Percentiles rank a stretch among this genome's conserved stretches.
phyloP scores from a whole-genome alignment of 345 rosid species.

The Arabis hirsuta region DNA sequence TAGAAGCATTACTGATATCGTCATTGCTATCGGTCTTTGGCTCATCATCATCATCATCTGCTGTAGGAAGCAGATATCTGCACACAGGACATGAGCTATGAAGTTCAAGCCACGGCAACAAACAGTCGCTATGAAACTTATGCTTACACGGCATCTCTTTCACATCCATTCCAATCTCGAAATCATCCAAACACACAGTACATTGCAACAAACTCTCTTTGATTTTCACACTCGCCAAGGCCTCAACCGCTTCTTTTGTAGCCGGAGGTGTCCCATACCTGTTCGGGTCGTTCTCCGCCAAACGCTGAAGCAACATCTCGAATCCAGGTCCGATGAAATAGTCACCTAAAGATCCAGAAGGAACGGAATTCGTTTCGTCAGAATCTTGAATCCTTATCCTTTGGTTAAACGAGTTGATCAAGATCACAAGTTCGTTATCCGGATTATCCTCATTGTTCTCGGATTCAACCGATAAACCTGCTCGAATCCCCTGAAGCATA shows the following conservation, averaged over 20 bases:
- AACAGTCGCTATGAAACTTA: slow-evolving; percentile 71
- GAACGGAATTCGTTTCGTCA: slow-evolving; percentile 37
- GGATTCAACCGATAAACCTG: slow-evolving; percentile 59
- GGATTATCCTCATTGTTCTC: slow-evolving; percentile 48
- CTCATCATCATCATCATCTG: slow-evolving; percentile 50
- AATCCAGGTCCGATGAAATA: slow-evolving; percentile 85
- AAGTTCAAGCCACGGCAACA: slow-evolving; percentile 92
- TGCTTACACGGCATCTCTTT: slow-evolving; percentile 95
- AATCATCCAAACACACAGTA: slow-evolving; percentile 84
- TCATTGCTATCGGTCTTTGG: slow-evolving; percentile 50
- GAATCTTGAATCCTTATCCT: slow-evolving; percentile 62
- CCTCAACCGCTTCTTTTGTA: slow-evolving; percentile 70
- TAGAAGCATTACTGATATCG: slow-evolving; percentile 39
- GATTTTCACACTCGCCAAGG: slow-evolving; percentile 55
- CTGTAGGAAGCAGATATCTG: slow-evolving; percentile 63
- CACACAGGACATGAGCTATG: slow-evolving; percentile 95
- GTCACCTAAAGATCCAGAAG: slow-evolving; percentile 66
- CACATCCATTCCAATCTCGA: slow-evolving; percentile 63
- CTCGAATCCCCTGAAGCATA: slow-evolving; percentile 72
- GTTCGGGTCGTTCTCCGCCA: slow-evolving; percentile 75
- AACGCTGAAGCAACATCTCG: slow-evolving; percentile 73
- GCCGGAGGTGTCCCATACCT: slow-evolving; percentile 89
- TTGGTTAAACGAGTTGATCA: slow-evolving; percentile 59
- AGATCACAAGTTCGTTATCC: slow-evolving; percentile 50
- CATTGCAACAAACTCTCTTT: slow-evolving; percentile 65